These are phyloP conservation scores for Ophiostoma ulmi DNA, from an alignment of 2,329 filamentous ascomycete genomes.

Conservation along the genomic window DNA sequence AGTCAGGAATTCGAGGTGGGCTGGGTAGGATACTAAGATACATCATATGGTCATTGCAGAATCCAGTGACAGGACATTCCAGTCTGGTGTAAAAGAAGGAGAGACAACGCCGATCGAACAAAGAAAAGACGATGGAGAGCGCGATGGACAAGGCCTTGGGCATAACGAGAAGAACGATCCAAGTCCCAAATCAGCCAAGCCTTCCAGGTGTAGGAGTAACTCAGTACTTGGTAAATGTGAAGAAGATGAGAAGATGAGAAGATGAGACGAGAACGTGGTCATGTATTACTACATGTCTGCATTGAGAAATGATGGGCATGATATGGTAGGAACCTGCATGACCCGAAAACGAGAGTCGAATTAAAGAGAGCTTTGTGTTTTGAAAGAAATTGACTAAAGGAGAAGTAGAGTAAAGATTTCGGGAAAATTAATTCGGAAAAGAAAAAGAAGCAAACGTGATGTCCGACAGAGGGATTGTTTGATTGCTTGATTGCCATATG, in stretches of 20 bases:
- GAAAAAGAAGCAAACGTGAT: no score
- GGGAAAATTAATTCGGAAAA: neutral
- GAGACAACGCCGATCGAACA: neutral
- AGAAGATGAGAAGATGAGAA: neutral
- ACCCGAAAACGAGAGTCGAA: constrained; percentile 5
- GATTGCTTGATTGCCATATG: no score
- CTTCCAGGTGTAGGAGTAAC: neutral
- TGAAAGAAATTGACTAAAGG: neutral
- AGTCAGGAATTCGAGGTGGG: no score
- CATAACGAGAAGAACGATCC: neutral
- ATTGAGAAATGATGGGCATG: neutral
- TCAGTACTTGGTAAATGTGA: neutral
- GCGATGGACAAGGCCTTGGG: neutral
- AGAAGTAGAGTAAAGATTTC: neutral
- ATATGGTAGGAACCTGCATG: neutral
- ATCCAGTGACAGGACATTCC: neutral
- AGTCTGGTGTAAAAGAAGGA: neutral
- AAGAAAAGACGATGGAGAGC: neutral
- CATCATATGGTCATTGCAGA: neutral
- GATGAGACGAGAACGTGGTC: neutral
- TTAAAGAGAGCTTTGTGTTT: neutral
- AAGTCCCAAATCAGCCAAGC: neutral
- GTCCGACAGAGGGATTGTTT: no score
- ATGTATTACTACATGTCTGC: neutral
- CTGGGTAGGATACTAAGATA: neutral